Conservation (phyloP, 2,329 filamentous ascomycete species). For the Pseudogymnoascus sp. region DNA sequence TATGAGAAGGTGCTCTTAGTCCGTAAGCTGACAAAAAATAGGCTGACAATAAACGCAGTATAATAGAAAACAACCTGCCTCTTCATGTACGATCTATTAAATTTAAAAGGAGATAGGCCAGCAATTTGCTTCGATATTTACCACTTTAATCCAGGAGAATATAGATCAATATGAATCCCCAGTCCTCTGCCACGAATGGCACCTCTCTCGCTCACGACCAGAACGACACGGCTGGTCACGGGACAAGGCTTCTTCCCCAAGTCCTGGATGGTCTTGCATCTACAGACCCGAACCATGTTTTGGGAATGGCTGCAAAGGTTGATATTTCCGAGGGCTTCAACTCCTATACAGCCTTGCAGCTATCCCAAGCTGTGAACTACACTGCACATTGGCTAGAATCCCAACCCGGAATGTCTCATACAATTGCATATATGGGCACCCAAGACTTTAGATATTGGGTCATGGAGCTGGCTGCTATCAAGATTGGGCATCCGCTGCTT, state of each 20-base stretch:
- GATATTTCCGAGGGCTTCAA: constrained; percentile 11
- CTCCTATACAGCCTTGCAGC: constrained; percentile 13
- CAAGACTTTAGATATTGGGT: constrained; percentile 20
- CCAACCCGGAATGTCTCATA: background rate
- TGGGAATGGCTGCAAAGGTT: background rate
- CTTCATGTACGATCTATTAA: background rate
- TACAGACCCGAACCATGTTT: background rate
- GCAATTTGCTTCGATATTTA: background rate
- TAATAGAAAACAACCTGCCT: background rate
- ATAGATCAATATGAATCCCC: background rate
- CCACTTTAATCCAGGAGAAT: background rate
- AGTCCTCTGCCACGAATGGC: background rate
- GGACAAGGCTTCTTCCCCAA: background rate
- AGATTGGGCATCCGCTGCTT: constrained; percentile 15
- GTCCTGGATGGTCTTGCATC: background rate
- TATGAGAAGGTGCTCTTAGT: background rate
- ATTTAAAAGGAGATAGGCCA: background rate
- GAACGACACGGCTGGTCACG: background rate
- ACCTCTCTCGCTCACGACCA: background rate
- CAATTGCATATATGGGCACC: constrained; percentile 18
- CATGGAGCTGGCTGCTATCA: constrained; percentile 15
- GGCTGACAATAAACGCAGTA: background rate
- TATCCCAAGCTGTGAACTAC: constrained; percentile 17
- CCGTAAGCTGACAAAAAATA: background rate
- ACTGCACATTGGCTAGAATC: constrained; percentile 18